Evolutionary conservation across 345 rosid species (phyloP).

Genomic region (Passiflora organensis): DNA sequence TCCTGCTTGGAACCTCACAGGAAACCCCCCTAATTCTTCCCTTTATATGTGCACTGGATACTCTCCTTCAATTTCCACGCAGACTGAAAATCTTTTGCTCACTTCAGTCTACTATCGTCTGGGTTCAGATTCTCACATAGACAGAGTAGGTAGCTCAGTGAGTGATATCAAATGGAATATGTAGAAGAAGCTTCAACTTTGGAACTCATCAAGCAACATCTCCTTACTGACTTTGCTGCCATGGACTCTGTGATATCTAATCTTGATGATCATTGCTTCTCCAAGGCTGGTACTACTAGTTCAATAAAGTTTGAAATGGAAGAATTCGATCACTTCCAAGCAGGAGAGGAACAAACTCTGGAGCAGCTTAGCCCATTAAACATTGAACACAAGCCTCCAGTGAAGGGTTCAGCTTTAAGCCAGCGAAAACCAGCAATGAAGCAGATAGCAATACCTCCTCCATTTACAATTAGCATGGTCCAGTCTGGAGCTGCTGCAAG

Average conservation of each 20-base stretch:
- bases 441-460: slow-evolving; percentile 40
- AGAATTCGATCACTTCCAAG: slow-evolving; percentile 1
- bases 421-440: slow-evolving; percentile 58
- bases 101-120: not conserved
- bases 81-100: not conserved
- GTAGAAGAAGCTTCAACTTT: slow-evolving; percentile 38
- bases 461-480: not conserved
- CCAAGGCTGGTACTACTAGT: not conserved
- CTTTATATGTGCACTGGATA: slow-evolving; percentile 16
- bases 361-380: too few species aligned
- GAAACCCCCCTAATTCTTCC: slow-evolving; percentile 6
- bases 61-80: slow-evolving; percentile 29
- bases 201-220: slow-evolving; percentile 60
- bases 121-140: not conserved
- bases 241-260: slow-evolving; percentile 30
- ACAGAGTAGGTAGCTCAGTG: too few species aligned
- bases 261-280: slow-evolving; percentile 12
- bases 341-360: not conserved
- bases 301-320: slow-evolving; percentile 4
- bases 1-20: slow-evolving; percentile 22
- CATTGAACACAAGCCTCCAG: not conserved
- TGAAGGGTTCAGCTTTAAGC: slow-evolving; percentile 41
- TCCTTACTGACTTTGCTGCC: slow-evolving; percentile 46
- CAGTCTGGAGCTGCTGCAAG: not conserved
- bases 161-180: slow-evolving; percentile 17